A percentile compares a stretch with the other conserved stretches of the same genome.
These are phyloP conservation scores for Suhomyces emberorum DNA, from an alignment of 805 yeast genomes.

Conservation along the genomic window DNA sequence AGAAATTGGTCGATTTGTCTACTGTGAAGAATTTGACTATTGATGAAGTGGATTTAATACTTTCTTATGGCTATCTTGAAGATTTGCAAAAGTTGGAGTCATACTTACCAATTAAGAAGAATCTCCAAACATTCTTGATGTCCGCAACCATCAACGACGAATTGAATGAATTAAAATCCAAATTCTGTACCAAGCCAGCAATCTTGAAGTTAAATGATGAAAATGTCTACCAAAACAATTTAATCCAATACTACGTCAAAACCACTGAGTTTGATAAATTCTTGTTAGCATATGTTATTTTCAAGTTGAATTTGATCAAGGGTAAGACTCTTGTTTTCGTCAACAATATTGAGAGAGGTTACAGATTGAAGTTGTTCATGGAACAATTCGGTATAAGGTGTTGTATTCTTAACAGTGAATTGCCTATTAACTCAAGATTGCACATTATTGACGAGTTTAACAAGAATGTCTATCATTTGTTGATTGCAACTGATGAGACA, in stretches of 20 bases:
- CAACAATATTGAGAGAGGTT: slow-evolving; percentile 92
- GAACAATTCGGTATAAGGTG: slow-evolving; percentile 93
- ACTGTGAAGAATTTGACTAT: slow-evolving; percentile 70
- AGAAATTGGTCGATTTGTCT: slow-evolving; percentile 47
- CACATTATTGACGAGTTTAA: slow-evolving; percentile 96
- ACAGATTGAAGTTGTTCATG: slow-evolving; percentile 81
- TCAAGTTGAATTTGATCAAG: slow-evolving; percentile 80
- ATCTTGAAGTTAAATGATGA: slow-evolving; percentile 76
- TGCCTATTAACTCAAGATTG: slow-evolving; percentile 87
- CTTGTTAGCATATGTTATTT: slow-evolving; percentile 82
- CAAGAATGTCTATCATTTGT: slow-evolving; percentile 76
- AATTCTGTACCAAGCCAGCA: slow-evolving; percentile 82
- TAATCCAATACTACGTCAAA: slow-evolving; percentile 82
- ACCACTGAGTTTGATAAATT: slow-evolving; percentile 90
- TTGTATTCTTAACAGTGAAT: slow-evolving; percentile 85
- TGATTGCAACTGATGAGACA: slow-evolving; percentile 93
- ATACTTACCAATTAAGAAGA: slow-evolving; percentile 66
- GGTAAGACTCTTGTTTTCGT: slow-evolving; percentile 92
- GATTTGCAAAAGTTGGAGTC: slow-evolving; percentile 68
- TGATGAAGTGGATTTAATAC: slow-evolving; percentile 91
- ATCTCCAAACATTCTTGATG: slow-evolving; percentile 88
- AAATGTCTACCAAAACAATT: slow-evolving; percentile 49
- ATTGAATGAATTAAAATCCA: slow-evolving; percentile 66
- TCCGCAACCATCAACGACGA: slow-evolving; percentile 93
- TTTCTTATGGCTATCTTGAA: slow-evolving; percentile 87